Evolutionary conservation across 2,329 filamentous ascomycete genomes (phyloP).

Genomic region (Monosporascus sp.): DNA sequence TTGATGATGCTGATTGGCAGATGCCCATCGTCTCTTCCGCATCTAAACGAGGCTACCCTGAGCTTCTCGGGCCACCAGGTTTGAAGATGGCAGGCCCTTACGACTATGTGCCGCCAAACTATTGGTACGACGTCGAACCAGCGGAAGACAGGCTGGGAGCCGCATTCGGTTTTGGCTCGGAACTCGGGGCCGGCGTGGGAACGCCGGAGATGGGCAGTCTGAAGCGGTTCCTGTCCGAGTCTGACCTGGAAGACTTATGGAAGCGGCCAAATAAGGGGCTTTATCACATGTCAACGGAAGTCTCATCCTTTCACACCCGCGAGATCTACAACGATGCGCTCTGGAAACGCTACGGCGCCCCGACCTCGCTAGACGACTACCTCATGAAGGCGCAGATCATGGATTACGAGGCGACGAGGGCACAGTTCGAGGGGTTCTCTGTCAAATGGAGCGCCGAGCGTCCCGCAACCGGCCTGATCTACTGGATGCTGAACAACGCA

Average conservation of each 20-base stretch:
- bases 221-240: constrained; percentile 44
- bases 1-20: constrained; percentile 49
- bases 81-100: constrained; percentile 66
- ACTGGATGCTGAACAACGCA: constrained; percentile 65
- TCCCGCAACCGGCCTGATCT: constrained; percentile 56
- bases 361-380: constrained; percentile 51
- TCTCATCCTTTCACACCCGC: constrained; percentile 51
- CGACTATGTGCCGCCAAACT: constrained; percentile 61
- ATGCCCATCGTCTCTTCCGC: constrained; percentile 55
- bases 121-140: constrained; percentile 50
- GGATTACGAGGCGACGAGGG: constrained; percentile 60
- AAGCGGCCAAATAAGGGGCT: constrained; percentile 43
- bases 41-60: constrained; percentile 47
- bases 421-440: constrained; percentile 54
- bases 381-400: constrained; percentile 55
- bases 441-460: constrained; percentile 44
- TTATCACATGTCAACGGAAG: constrained; percentile 56
- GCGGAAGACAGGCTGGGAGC: constrained; percentile 41
- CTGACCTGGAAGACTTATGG: constrained; percentile 54
- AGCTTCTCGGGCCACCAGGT: constrained; percentile 48
- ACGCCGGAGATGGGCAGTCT: constrained; percentile 54
- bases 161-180: constrained; percentile 60
- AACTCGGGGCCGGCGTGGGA: constrained; percentile 57
- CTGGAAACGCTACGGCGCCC: constrained; percentile 46
- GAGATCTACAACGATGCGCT: constrained; percentile 54